Percentiles rank a stretch among this genome's conserved stretches.
Evolutionary conservation across 1,284 basidiomycete genomes (phyloP).

Genomic region (Rhodotorula sp.): DNA sequence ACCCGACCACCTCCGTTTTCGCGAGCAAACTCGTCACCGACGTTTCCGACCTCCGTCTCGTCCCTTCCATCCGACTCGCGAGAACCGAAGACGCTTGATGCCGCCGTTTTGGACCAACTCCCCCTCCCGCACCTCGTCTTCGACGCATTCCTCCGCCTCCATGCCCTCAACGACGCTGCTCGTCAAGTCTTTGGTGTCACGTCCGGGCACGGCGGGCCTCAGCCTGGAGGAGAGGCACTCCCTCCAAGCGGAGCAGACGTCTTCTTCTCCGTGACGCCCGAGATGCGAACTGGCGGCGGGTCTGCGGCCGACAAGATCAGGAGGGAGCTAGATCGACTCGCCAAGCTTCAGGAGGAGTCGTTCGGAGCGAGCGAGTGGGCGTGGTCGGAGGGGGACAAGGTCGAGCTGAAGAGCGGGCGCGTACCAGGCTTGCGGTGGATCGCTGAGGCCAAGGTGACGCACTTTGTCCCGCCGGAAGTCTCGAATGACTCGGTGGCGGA

Average conservation of each 20-base stretch:
- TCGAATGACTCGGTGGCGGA: neutral
- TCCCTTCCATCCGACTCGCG: too few species aligned
- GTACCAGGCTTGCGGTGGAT: conserved; percentile 8
- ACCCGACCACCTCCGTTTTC: too few species aligned
- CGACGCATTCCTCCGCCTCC: conserved; percentile 7
- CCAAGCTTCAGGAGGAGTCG: neutral
- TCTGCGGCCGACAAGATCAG: neutral
- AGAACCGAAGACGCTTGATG: too few species aligned
- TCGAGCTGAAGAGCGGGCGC: conserved; percentile 15
- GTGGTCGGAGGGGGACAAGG: conserved; percentile 8
- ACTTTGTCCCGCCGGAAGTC: neutral
- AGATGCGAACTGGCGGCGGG: neutral
- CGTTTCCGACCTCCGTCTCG: too few species aligned
- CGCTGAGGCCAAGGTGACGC: conserved; percentile 14
- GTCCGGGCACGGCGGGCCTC: neutral
- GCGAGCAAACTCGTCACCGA: too few species aligned
- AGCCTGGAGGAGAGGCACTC: neutral
- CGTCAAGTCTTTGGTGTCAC: conserved; percentile 16
- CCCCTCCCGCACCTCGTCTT: conserved; percentile 29
- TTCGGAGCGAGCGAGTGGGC: neutral
- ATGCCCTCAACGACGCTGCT: conserved; percentile 25
- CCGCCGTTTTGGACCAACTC: neutral
- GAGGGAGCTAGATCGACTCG: conserved; percentile 10
- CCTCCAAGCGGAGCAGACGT: neutral
- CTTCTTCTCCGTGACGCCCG: conserved; percentile 3